Evolutionary conservation across 768 basidiomycete species (phyloP), one percentile per base, ranked within the genome.

Genomic region (Rhizopogon vinicolor): DNA sequence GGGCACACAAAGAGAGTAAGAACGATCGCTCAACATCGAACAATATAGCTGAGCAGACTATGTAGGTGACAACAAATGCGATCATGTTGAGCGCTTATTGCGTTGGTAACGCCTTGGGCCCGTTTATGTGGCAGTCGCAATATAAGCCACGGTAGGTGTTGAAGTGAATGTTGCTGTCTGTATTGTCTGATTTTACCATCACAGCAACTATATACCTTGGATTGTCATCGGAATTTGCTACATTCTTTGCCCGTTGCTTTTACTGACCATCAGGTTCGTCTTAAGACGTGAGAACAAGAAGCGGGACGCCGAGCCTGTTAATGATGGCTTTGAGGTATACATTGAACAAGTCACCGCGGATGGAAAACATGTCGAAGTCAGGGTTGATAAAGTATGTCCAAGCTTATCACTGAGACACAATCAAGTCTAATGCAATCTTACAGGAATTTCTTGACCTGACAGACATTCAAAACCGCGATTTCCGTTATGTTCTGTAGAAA

Each of bases 1-100:
- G 87, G 86, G 1, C 87, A 88, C 62, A 89, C 87, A 33, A 89
- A 89, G 68, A 76, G 78, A 57, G 77, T 91, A 0, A 85, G 88
- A 13, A 22, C 22, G 6, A 28, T 51, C 14, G 35, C 31, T 51
- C 22, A 33, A 10, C 33, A 18, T 13, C 10, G 29, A 28, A 10
- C 14, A 48, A 25, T n/a, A 25, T 49, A 18, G n/a, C 12, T 33
- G 37, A 37, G 7, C 19, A 25, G 3, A 41, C 22, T 45, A n/a
- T n/a, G n/a, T n/a, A 71, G 61, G 31, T 69, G 7, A 66, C 62
- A 39, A 71, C 69, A 0, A 90, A 91, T 62, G 86, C 89, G 0
- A 82, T 91, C 58, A 79, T 90, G 77, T 75, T 91, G 10, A 79
- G 78, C 43, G 85, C 86, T 1, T 91, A 91, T 63, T 84, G 83